Conservation (phyloP, 2,329 filamentous ascomycete species). For the Didymella keratinophila region DNA sequence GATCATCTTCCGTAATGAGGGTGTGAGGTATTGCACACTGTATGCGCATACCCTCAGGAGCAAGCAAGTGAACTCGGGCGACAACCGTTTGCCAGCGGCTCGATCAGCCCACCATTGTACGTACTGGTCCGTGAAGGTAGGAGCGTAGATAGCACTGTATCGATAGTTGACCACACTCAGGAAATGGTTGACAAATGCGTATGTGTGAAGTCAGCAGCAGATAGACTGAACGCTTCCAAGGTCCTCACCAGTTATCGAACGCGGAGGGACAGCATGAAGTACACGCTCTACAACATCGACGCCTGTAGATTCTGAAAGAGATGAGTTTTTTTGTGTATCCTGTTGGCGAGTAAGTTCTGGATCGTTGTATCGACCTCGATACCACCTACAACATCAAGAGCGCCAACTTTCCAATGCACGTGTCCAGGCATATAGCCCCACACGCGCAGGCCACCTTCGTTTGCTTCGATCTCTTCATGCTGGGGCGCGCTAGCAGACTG, state of each 20-base stretch:
- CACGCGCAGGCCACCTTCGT: constrained; percentile 41
- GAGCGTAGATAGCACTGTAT: constrained; percentile 58
- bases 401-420: constrained; percentile 41
- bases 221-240: neutral
- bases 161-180: constrained; percentile 56
- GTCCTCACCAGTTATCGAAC: constrained; percentile 41
- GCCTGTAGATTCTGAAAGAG: constrained; percentile 24
- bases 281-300: constrained; percentile 46
- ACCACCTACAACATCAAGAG: constrained; percentile 27
- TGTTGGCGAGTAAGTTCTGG: constrained; percentile 1
- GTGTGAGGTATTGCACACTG: constrained; percentile 54
- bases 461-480: constrained; percentile 20
- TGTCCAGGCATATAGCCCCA: constrained; percentile 51
- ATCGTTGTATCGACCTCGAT: no score
- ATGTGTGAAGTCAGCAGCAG: constrained; percentile 36
- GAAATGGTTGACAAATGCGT: constrained; percentile 58
- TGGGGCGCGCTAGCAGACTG: constrained; percentile 14
- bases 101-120: constrained; percentile 57
- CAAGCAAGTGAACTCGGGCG: constrained; percentile 57
- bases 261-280: constrained; percentile 42
- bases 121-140: constrained; percentile 56
- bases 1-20: constrained; percentile 50
- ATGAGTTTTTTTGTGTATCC: constrained; percentile 16
- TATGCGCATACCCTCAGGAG: constrained; percentile 58
- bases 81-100: constrained; percentile 44